These are phyloP conservation scores for Talaromyces sp. DNA, from an alignment of 2,329 filamentous ascomycete species.

Conservation along the genomic window DNA sequence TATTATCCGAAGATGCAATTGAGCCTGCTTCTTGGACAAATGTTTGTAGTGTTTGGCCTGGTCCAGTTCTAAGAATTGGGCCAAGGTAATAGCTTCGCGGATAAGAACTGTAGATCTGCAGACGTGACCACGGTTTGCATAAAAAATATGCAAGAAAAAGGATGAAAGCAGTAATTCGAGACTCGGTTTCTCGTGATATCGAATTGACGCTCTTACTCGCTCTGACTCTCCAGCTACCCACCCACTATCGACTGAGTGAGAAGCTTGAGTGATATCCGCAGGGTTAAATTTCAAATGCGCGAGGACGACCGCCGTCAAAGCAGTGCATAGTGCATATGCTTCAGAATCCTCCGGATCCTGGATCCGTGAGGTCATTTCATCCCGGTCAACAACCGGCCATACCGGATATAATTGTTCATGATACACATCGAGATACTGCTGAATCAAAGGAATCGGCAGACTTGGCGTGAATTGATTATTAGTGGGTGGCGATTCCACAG, in stretches of 20 bases:
- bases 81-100: conserved; percentile 18
- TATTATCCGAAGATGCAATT: conserved; percentile 17
- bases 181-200: conserved; percentile 14
- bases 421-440: conserved; percentile 17
- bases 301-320: conserved; percentile 15
- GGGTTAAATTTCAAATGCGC: conserved; percentile 16
- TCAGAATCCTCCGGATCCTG: conserved; percentile 17
- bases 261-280: neutral
- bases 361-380: conserved; percentile 15
- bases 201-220: conserved; percentile 13
- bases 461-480: conserved; percentile 2
- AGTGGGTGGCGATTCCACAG: conserved; percentile 3
- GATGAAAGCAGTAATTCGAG: conserved; percentile 16
- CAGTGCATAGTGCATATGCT: conserved; percentile 17
- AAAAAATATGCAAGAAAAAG: conserved; percentile 18
- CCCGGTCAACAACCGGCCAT: conserved; percentile 18
- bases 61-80: conserved; percentile 15
- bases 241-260: conserved; percentile 6
- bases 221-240: conserved; percentile 16
- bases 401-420: conserved; percentile 15
- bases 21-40: conserved; percentile 12
- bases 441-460: conserved; percentile 13
- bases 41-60: conserved; percentile 14
- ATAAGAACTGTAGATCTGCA: conserved; percentile 17
- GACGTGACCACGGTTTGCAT: conserved; percentile 16